Conservation (phyloP, 306 rosid species). For the Fagus crenata region DNA sequence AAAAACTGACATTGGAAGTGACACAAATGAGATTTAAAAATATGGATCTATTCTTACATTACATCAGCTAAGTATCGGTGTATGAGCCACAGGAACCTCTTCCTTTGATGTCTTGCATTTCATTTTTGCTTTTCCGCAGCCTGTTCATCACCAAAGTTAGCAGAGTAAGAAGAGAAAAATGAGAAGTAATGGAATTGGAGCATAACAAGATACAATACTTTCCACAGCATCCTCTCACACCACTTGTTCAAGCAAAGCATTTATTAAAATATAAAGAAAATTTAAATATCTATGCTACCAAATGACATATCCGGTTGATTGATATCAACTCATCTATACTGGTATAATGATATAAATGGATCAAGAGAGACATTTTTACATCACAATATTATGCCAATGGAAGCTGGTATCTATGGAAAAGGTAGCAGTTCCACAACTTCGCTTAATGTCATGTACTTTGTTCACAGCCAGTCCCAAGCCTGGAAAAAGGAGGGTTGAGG, state of each 20-base stretch:
- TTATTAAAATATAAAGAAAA: not conserved
- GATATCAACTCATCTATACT: not conserved
- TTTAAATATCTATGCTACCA: not conserved
- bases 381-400: not conserved
- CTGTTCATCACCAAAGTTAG: constrained; percentile 49
- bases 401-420: not conserved
- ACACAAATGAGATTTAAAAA: too few species aligned
- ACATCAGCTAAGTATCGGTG: too few species aligned
- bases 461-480: too few species aligned
- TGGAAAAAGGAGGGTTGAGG: too few species aligned
- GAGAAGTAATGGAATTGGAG: constrained; percentile 6
- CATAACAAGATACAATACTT: constrained; percentile 1
- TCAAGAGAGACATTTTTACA: not conserved
- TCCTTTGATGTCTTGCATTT: constrained; percentile 3
- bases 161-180: constrained; percentile 24
- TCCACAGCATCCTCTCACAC: not conserved
- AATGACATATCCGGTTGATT: not conserved
- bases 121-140: constrained; percentile 62
- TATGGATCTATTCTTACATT: too few species aligned
- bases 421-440: too few species aligned
- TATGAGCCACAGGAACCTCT: not conserved
- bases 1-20: too few species aligned
- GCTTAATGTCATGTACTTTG: too few species aligned
- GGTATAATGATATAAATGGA: not conserved
- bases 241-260: constrained; percentile 5